A percentile compares a stretch with the other conserved stretches of the same genome.
Conservation (phyloP, 2,329 filamentous ascomycete species). For the Talaromyces pinophilus region DNA sequence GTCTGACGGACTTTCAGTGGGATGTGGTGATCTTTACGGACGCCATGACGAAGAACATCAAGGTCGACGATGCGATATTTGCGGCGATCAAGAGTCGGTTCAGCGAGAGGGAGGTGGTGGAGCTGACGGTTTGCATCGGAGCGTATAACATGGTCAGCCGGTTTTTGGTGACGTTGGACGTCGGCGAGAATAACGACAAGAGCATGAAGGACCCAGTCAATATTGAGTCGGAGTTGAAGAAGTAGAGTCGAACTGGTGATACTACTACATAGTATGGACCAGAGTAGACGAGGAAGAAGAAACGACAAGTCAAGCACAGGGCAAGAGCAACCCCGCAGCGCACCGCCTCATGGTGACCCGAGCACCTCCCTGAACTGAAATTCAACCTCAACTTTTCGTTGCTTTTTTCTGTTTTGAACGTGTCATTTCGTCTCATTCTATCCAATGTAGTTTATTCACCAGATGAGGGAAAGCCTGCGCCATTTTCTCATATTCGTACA, state of each 20-base stretch:
- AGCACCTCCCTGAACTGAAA: constrained; percentile 22
- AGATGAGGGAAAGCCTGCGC: constrained; percentile 12
- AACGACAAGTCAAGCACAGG: not conserved
- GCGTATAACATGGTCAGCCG: constrained; percentile 86
- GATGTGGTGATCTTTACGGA: constrained; percentile 73
- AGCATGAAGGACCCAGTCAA: constrained; percentile 68
- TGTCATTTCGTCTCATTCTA: not conserved
- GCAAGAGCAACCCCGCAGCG: constrained; percentile 14
- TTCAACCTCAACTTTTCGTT: constrained; percentile 19
- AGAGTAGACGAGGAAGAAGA: not conserved
- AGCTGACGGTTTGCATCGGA: constrained; percentile 82
- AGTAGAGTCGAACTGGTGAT: not conserved
- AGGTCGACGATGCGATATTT: constrained; percentile 70
- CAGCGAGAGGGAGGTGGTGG: constrained; percentile 72
- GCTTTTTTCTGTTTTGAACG: not conserved
- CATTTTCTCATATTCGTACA: not conserved
- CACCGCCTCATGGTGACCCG: constrained; percentile 24
- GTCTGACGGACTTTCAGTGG: constrained; percentile 62
- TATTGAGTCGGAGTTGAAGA: constrained; percentile 53
- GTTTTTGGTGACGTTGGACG: constrained; percentile 80
- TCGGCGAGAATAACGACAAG: constrained; percentile 47
- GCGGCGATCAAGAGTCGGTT: constrained; percentile 56
- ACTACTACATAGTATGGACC: no score
- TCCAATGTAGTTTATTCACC: not conserved
- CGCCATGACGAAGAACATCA: constrained; percentile 75